A percentile compares a stretch with the other conserved stretches of the same genome.
Conservation (phyloP, 257 asterid species). For the Avicennia marina region DNA sequence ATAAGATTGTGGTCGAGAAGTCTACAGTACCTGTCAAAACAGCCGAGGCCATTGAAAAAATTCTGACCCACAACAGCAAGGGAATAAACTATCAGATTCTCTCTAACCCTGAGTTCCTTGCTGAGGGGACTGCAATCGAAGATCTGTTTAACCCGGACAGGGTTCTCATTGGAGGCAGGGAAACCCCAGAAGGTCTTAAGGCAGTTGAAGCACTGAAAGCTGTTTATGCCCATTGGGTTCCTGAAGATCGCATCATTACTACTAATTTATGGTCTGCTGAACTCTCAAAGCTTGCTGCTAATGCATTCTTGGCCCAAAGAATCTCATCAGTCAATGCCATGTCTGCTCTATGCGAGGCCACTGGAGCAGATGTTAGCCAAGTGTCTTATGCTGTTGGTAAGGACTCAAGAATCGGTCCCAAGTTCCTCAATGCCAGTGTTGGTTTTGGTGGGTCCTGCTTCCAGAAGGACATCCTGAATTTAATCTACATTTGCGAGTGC, state of each 20-base stretch:
- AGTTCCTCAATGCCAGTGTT: slow-evolving; percentile 43
- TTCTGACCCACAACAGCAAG: slow-evolving; percentile 67
- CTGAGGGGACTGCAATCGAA: slow-evolving; percentile 68
- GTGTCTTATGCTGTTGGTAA: slow-evolving; percentile 40
- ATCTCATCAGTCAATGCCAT: slow-evolving; percentile 64
- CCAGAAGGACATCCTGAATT: slow-evolving; percentile 44
- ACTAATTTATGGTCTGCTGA: slow-evolving; percentile 80
- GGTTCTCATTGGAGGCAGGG: slow-evolving; percentile 76
- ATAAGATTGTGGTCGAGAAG: slow-evolving; percentile 73
- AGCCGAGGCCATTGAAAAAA: slow-evolving; percentile 77
- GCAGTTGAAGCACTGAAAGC: slow-evolving; percentile 53
- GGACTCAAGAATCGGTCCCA: slow-evolving; percentile 41
- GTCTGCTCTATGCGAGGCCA: slow-evolving; percentile 27
- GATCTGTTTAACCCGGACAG: slow-evolving; percentile 69
- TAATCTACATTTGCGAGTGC: slow-evolving; percentile 48
- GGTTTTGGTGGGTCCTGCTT: slow-evolving; percentile 52
- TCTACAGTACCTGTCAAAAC: slow-evolving; percentile 81
- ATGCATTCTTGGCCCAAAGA: slow-evolving; percentile 72
- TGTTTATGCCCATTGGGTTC: slow-evolving; percentile 76
- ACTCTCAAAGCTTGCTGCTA: slow-evolving; percentile 79
- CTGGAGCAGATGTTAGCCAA: slow-evolving; percentile 41
- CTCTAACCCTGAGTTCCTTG: slow-evolving; percentile 72
- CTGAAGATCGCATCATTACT: slow-evolving; percentile 53
- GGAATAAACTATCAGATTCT: slow-evolving; percentile 69
- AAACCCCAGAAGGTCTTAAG: slow-evolving; percentile 66